Percentiles rank a stretch among this genome's conserved stretches.
phyloP scores from a whole-genome alignment of 371 early-diverging fungal genomes.

The Dentiscutata heterogama region DNA sequence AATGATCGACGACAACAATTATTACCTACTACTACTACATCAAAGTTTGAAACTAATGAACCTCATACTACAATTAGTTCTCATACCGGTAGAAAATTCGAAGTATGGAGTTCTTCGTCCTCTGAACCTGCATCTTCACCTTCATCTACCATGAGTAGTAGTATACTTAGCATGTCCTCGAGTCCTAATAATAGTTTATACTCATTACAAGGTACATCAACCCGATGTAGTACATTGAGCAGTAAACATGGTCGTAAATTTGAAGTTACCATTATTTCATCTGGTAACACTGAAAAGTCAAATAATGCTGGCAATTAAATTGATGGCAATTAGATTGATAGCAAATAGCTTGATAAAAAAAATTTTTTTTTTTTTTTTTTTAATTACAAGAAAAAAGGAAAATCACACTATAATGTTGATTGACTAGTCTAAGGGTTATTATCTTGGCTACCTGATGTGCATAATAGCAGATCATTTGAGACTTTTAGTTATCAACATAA shows the following conservation, averaged over 20 bases:
- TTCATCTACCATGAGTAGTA: constrained; percentile 25
- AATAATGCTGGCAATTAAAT: too few species aligned
- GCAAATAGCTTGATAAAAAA: too few species aligned
- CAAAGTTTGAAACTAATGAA: not conserved
- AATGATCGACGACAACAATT: not conserved
- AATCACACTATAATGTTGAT: too few species aligned
- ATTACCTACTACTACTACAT: not conserved
- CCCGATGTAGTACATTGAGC: constrained; percentile 2
- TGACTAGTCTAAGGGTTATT: too few species aligned
- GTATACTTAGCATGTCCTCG: not conserved
- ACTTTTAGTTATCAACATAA: too few species aligned
- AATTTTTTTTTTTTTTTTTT: too few species aligned
- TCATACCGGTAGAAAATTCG: constrained; percentile 35
- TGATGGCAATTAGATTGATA: too few species aligned
- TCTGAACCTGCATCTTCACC: constrained; percentile 19
- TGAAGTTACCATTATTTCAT: constrained; percentile 24
- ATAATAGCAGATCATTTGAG: too few species aligned
- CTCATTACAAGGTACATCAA: not conserved
- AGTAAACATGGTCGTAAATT: constrained; percentile 34
- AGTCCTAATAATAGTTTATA: constrained; percentile 14
- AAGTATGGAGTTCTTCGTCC: not conserved
- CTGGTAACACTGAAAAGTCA: not conserved
- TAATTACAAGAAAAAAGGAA: too few species aligned
- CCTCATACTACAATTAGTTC: constrained; percentile 28
- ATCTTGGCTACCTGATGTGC: too few species aligned